Conservation (phyloP, 768 basidiomycete genomes). For the Lyophyllum semitale region DNA sequence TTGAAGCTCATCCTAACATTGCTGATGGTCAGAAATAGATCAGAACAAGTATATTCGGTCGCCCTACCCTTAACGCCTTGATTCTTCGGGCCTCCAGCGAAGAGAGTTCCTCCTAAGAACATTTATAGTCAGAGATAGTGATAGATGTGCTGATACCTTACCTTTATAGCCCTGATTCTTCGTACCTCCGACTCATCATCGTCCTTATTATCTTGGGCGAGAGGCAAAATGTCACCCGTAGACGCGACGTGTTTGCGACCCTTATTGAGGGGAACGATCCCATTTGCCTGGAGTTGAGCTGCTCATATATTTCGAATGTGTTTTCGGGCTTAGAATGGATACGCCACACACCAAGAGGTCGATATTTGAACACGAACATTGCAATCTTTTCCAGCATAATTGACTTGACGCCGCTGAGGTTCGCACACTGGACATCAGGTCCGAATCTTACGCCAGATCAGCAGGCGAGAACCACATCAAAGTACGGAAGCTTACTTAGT, state of each 20-base stretch:
- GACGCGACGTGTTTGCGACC: not conserved
- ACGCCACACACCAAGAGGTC: conserved; percentile 14
- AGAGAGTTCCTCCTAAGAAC: no score
- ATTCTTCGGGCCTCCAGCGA: not conserved
- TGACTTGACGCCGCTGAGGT: no score
- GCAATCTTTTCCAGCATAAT: not conserved
- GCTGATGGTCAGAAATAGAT: not conserved
- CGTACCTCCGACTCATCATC: not conserved
- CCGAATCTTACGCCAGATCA: conserved; percentile 8
- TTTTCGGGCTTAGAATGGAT: not conserved
- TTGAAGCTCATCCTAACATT: not conserved
- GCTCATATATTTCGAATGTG: not conserved
- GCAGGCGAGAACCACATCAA: not conserved
- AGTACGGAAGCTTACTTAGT: conserved; percentile 6
- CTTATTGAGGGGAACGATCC: conserved; percentile 8
- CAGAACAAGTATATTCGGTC: not conserved
- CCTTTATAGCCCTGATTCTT: not conserved
- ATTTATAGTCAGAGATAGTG: no score
- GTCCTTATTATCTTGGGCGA: not conserved
- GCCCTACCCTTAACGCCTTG: not conserved
- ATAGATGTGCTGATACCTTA: no score
- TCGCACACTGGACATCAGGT: not conserved
- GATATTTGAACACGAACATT: conserved; percentile 17
- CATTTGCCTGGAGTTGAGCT: conserved; percentile 17
- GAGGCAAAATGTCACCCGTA: not conserved